phyloP scores from a whole-genome alignment of 371 early-diverging fungal species.

The Chytridium lagenaria region DNA sequence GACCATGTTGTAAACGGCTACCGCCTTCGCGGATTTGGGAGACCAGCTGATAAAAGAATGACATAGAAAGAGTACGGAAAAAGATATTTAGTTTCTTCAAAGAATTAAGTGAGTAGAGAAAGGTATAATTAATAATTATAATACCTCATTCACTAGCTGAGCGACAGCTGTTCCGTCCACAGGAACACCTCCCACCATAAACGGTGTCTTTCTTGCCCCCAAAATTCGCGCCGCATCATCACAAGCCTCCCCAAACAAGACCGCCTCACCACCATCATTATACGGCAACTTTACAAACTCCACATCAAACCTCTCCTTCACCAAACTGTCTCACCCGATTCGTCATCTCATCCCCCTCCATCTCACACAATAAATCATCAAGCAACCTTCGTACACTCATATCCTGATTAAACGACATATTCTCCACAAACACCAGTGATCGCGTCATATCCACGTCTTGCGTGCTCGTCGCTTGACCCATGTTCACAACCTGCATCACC shows the following conservation, averaged over 20 bases:
- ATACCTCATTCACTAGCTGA: slow-evolving; percentile 52
- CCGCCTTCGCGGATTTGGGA: slow-evolving; percentile 58
- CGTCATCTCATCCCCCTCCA: slow-evolving; percentile 56
- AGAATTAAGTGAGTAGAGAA: too few species aligned
- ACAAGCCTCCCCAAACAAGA: slow-evolving; percentile 41
- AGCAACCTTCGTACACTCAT: slow-evolving; percentile 46
- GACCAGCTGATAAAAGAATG: slow-evolving; percentile 33
- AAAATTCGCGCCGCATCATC: slow-evolving; percentile 37
- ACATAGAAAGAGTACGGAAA: background rate
- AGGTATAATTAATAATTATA: too few species aligned
- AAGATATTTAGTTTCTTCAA: too few species aligned
- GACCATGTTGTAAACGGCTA: slow-evolving; percentile 59
- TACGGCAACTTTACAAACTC: slow-evolving; percentile 55
- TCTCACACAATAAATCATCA: slow-evolving; percentile 48
- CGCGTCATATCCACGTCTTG: slow-evolving; percentile 47
- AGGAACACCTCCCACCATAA: slow-evolving; percentile 47
- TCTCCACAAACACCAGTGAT: slow-evolving; percentile 51
- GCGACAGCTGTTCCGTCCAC: slow-evolving; percentile 51
- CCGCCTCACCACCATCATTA: slow-evolving; percentile 22
- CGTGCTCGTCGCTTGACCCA: slow-evolving; percentile 48
- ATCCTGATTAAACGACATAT: slow-evolving; percentile 57
- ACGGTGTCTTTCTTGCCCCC: slow-evolving; percentile 36
- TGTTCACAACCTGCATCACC: slow-evolving; percentile 59
- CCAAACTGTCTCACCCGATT: slow-evolving; percentile 51
- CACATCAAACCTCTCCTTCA: slow-evolving; percentile 46